A percentile compares a stretch with the other conserved stretches of the same genome.
Evolutionary conservation across 2,329 filamentous ascomycete genomes (phyloP).

Genomic region (Alternaria incomplexa): DNA sequence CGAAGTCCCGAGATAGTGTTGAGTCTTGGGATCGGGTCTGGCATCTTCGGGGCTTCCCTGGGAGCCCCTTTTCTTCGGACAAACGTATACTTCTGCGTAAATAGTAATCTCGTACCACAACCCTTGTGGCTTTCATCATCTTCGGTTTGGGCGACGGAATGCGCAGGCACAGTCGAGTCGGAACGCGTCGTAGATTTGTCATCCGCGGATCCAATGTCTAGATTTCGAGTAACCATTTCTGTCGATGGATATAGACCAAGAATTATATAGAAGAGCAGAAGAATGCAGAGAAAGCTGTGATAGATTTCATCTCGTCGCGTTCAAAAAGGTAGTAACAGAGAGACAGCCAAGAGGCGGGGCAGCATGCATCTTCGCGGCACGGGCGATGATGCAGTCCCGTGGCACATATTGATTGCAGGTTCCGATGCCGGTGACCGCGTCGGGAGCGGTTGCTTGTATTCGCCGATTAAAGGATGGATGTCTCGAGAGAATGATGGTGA

Average conservation of each 20-base stretch:
- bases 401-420: background rate
- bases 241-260: too few species aligned
- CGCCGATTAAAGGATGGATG: too few species aligned
- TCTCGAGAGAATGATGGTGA: background rate
- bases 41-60: too few species aligned
- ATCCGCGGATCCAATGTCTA: too few species aligned
- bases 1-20: background rate
- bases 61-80: too few species aligned
- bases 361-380: background rate
- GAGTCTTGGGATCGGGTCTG: too few species aligned
- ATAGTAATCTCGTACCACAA: background rate
- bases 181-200: background rate
- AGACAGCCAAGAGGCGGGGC: slow-evolving; percentile 1
- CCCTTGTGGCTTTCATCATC: background rate
- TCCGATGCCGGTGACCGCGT: background rate
- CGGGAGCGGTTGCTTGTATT: too few species aligned
- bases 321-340: background rate
- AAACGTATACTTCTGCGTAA: too few species aligned
- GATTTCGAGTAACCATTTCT: too few species aligned
- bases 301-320: background rate
- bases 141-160: accelerated
- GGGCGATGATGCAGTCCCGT: background rate
- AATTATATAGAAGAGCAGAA: accelerated
- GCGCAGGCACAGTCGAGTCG: background rate
- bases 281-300: background rate